Evolutionary conservation across 805 yeast species (phyloP), one percentile per base, ranked within the genome.

Genomic region (Priceomyces carsonii): DNA sequence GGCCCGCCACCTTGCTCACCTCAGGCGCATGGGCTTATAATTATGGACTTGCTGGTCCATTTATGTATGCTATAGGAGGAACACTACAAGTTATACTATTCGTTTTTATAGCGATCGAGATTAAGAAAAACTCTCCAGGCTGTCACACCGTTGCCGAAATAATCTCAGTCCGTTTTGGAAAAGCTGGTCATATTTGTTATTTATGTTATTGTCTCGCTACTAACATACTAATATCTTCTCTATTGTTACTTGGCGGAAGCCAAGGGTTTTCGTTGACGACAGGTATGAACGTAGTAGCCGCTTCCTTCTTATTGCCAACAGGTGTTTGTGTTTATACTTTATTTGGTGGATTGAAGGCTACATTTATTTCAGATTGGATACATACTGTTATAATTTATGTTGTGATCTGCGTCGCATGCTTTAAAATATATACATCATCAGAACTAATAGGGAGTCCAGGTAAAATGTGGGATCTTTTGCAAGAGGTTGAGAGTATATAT

Each of bases 251-350:
- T 9, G 54, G 54, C 8, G 32, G 36, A 10, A 79, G 91, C 26
- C 89, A 93, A 1, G 84, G 85, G 4, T 80, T 87, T 39, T 69
- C 66, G 42, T 82, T 80, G 46, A 66, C 87, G 41, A 87, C 95
- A 3, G 96, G 96, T 1, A 65, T 68, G 67, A 67, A 81, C 56
- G 74, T 81, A 3, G 50, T 47, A 13, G 54, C 55, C 22, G 52
- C 57, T 8, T 36, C 47, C 21, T 50, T 47, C 40, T 39, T 55
- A 26, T 42, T 55, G 16, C 59, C 60, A 10, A 34, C 51, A 20
- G 57, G 57, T 22, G 57, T 53, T 9, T 46, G 51, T 8, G 43
- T 50, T 18, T 53, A 50, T 33, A 48, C 50, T 4, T 42, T 56
- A 7, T 42, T 53, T 50, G 95, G 95, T 47, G 95, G 95, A 47